phyloP scores from a whole-genome alignment of 305 asterid genomes.

The Ajuga reptans region DNA sequence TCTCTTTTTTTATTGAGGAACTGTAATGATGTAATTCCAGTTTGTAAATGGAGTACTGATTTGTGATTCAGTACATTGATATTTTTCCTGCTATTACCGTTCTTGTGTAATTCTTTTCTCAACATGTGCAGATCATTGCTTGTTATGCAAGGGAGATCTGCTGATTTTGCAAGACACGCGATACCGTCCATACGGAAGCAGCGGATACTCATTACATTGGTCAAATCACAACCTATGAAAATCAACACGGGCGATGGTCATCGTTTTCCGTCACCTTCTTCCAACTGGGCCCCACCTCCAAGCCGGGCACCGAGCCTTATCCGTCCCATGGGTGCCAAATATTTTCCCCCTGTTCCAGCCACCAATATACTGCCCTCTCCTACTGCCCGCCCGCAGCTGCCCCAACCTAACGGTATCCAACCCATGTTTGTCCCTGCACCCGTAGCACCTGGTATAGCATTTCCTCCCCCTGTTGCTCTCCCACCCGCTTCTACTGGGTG shows the following conservation, averaged over 20 bases:
- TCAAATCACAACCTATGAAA: conserved; percentile 56
- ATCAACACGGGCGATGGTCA: conserved; percentile 25
- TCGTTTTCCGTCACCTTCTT: conserved; percentile 29
- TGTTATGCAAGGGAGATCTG: conserved; percentile 62
- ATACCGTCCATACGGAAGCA: conserved; percentile 49
- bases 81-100: not conserved
- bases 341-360: conserved; percentile 39
- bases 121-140: conserved; percentile 51
- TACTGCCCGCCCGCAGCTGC: conserved; percentile 32
- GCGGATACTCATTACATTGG: conserved; percentile 65
- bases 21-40: not conserved
- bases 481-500: conserved; percentile 53
- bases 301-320: conserved; percentile 50
- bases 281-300: conserved; percentile 56
- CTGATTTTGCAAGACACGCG: conserved; percentile 63
- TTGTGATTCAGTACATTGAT: not conserved
- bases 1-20: not conserved
- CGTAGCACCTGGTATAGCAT: conserved; percentile 46
- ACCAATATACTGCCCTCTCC: conserved; percentile 37
- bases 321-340: conserved; percentile 41
- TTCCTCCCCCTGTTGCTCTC: conserved; percentile 47
- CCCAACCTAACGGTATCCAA: conserved; percentile 44
- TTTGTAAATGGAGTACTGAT: not conserved
- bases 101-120: not conserved
- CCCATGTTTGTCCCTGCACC: conserved; percentile 49